Evolutionary conservation across 148 eudicot species (phyloP).

Genomic region (Spergularia marina): DNA sequence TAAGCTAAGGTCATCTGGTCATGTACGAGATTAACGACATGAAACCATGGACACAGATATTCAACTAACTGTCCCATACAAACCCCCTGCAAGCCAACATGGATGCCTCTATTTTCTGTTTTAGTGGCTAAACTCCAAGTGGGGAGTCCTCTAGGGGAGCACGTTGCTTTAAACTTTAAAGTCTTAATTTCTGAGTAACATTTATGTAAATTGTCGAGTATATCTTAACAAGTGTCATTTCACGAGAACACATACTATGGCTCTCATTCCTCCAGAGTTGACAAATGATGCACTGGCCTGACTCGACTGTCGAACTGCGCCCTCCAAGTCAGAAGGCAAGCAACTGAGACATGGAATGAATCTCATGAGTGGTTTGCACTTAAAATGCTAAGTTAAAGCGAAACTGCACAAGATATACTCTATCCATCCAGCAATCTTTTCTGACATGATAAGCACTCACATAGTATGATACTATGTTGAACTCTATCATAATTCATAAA

Average conservation of each 20-base stretch:
- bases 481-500: background rate
- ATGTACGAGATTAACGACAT: no score
- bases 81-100: no score
- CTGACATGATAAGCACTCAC: background rate
- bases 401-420: background rate
- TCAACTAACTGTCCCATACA: no score
- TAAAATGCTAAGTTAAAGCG: background rate
- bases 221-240: background rate
- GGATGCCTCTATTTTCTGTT: no score
- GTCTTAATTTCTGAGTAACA: background rate
- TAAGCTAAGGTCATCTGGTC: background rate
- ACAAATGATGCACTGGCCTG: conserved; percentile 80
- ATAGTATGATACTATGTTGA: background rate
- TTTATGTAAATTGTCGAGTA: background rate
- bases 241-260: conserved; percentile 60
- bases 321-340: conserved; percentile 90
- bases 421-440: background rate
- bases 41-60: no score
- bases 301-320: conserved; percentile 92
- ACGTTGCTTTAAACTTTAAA: no score
- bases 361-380: background rate
- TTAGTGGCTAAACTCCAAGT: background rate
- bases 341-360: conserved; percentile 56
- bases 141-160: background rate
- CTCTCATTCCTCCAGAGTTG: conserved; percentile 87